Base-by-base conservation (phyloP, 371 early-diverging fungal genomes). In the Fennellomyces sp. region DNA sequence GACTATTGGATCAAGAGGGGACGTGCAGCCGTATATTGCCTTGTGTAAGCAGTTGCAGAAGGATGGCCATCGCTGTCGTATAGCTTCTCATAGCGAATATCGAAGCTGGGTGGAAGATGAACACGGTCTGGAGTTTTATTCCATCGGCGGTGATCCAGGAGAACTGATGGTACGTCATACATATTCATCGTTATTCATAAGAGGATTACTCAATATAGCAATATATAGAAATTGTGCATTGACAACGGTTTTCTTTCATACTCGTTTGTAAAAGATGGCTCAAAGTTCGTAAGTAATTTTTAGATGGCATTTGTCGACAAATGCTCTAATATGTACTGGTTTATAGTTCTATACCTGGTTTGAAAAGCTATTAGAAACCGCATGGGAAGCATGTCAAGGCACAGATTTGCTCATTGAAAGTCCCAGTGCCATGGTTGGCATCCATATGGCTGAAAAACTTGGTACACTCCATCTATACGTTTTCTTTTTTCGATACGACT, bases 11-110 rank as follows among this genome's bases (percentile, higher is more conserved):
- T 89, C 91, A 10, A 80, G 94, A 30, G 94, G 94, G 8, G 94
- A 93, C 72, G 91, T 93, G 2, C 91, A 93, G 61, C 94, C 94
- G 1, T 93, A 91, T 56, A 83, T 93, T 66, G 92, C 92, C 0
- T 76, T 92, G 7, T 85, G 89, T 63, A 91, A 92, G 73, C 81
- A 84, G 10, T 69, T 93, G 8, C 80, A 83, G 72, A 75, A 72
- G 47, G 81, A 89, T 58, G 91, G 92, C 0, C 93, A 93, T 63
- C 71, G 60, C 5, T 88, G 89, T 62, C 78, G 88, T 11, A 91
- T 92, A 30, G 89, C 91, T 3, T 88, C 93, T 0, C 91, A 91
- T 64, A 76, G 66, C 17, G 93, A 92, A 64, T 92, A 88, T 64
- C 69, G 85, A 64, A 66, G 73, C 0, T 92, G 91, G 91, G 75